phyloP scores from a whole-genome alignment of 1,284 basidiomycete species.

The Pholiota adiposa region DNA sequence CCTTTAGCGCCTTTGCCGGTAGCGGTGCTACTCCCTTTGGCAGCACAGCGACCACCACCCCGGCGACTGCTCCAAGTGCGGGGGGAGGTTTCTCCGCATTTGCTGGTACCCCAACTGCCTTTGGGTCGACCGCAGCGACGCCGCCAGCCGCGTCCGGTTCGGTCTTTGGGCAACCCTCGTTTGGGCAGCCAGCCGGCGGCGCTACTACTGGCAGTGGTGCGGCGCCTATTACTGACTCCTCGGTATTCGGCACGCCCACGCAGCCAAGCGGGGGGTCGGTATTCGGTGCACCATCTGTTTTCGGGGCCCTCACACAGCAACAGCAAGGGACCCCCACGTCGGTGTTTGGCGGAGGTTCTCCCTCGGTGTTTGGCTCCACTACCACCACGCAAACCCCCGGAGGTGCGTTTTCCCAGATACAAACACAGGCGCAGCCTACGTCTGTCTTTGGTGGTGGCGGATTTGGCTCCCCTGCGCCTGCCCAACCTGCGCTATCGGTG shows the following conservation, averaged over 20 bases:
- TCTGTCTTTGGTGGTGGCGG: conserved; percentile 14
- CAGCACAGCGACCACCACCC: conserved; percentile 12
- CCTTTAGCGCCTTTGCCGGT: conserved; percentile 19
- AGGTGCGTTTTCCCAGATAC: conserved; percentile 7
- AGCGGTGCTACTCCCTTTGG: conserved; percentile 18
- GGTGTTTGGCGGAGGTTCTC: conserved; percentile 10
- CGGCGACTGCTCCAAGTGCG: conserved; percentile 13
- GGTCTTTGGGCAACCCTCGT: conserved; percentile 36
- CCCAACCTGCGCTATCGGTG: conserved; percentile 14
- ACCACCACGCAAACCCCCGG: conserved; percentile 19
- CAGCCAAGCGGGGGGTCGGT: conserved; percentile 8
- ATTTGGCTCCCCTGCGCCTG: conserved; percentile 2
- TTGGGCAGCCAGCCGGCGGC: conserved; percentile 19
- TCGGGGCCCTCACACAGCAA: conserved; percentile 27
- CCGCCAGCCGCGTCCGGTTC: conserved; percentile 8
- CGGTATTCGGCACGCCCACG: conserved; percentile 21
- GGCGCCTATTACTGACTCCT: conserved; percentile 7
- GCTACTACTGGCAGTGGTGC: conserved; percentile 5
- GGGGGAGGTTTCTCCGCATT: conserved; percentile 31
- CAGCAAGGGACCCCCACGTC: conserved; percentile 3
- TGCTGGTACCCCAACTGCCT: conserved; percentile 29
- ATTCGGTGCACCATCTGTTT: conserved; percentile 29
- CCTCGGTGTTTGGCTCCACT: conserved; percentile 22
- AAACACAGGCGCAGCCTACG: neutral
- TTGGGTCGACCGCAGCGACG: conserved; percentile 10